Base-by-base conservation (phyloP, 371 early-diverging fungal genomes). In the Haplosporangium sp. region DNA sequence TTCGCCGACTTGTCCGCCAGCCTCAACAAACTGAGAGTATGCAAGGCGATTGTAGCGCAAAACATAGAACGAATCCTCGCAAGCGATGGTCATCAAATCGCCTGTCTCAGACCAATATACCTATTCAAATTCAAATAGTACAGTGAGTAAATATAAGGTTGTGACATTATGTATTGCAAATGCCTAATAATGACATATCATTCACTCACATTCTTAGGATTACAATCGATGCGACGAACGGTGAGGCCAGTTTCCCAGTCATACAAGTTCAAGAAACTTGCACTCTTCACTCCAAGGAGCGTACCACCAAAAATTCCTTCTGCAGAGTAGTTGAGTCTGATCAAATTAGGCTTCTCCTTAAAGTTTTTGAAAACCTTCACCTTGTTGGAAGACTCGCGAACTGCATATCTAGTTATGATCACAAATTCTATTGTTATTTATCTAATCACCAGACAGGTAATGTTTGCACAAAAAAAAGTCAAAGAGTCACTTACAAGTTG, bases 231-330 rank as follows among this genome's bases (percentile, higher is more conserved):
- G 59, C 98, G 92, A 50, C 99, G 94, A 11, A 98, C 96, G 34
- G 95, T 86, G 3, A 86, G 83, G 37, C 96, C 96, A 10, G 93
- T 93, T 58, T 97, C 97, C 99, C 99, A 99, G 84, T 98, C 99
- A 72, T 97, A 96, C 67, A 99, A 95, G 84, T 93, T 94, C 63
- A 99, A 83, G 79, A 96, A 96, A 38, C 92, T 87, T 65, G 89
- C 88, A 56, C 94, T 90, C 53, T 95, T 89, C 47, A 98, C 93
- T 73, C 96, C 97, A 17, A 99, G 90, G 65, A 98, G 88, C 15
- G 93, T 88, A 58, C 99, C 99, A 35, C 98, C 97, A 84, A 90
- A 97, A 63, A 99, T 96, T 52, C 94, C 96, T 72, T 98, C 98
- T 4, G 95, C 96, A 37, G 93, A 85, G 79, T 94, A 96, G 37